Evolutionary conservation across 768 basidiomycete species (phyloP).

Genomic region (Pleurotus ostreatus): DNA sequence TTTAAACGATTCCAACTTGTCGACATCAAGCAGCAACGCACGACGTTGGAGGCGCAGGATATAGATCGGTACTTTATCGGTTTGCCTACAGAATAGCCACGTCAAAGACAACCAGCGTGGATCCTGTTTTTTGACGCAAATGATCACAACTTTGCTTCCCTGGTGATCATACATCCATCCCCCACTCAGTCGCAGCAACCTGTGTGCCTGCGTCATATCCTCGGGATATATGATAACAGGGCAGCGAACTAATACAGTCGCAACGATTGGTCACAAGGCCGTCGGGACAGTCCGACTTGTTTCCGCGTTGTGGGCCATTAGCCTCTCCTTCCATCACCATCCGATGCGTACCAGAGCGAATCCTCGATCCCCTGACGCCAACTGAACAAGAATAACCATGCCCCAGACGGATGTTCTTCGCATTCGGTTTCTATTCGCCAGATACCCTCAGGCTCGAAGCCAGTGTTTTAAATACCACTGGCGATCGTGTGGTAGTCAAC

Average conservation of each 20-base stretch:
- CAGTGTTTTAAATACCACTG: neutral
- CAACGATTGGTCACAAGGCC: conserved; percentile 6
- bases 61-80: conserved; percentile 6
- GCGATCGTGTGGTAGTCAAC: neutral
- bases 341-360: neutral
- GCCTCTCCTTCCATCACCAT: neutral
- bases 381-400: neutral
- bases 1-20: neutral
- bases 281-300: neutral
- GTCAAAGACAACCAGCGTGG: neutral
- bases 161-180: neutral
- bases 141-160: neutral
- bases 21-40: neutral
- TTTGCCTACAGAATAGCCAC: conserved; percentile 3
- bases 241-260: neutral
- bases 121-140: neutral
- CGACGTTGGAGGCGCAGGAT: neutral
- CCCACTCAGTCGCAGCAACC: neutral
- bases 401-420: neutral
- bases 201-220: conserved; percentile 8
- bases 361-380: neutral
- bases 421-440: neutral
- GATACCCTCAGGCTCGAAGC: neutral
- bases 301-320: neutral
- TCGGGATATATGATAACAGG: conserved; percentile 1